Evolutionary conservation across 768 basidiomycete species (phyloP), one percentile per base, ranked within the genome.

Genomic region (Podaxis sp.): DNA sequence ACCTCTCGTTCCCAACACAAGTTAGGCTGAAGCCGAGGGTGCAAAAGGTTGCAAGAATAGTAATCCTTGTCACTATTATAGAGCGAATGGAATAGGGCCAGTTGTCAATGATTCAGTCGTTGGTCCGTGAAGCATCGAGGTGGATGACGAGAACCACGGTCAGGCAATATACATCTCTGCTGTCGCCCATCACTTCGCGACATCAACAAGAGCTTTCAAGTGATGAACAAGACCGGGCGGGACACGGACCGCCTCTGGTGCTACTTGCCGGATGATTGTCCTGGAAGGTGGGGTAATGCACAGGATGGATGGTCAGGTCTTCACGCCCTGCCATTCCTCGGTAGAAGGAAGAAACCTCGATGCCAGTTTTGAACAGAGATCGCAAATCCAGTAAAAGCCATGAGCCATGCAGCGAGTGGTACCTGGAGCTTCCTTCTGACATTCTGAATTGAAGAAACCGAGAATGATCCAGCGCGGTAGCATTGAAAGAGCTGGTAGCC

Each of bases 391-490:
- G 27, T 25, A 16, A 23, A 38, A 38, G 36, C n/a, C 5, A 44
- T 44, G 18, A 23, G 25, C 18, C 10, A 25, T 5, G 18, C 36
- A 54, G 36, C 18, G 37, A 38, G 18, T n/a, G 18, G n/a, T 9
- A n/a, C 18, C n/a, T 38, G 44, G 25, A 25, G n/a, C n/a, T 53
- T 37, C 28, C 35, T 53, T 7, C 9, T 35, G 18, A 7, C 23
- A 4, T 27, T 27, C 21, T 50, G 35, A 10, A 4, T 5, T 28
- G 36, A 32, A 14, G 35, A 36, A 37, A 55, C 59, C 59, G 59
- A 61, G 53, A 53, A 61, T 61, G 53, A 48, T 61, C 59, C 59
- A 61, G 52, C 5, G 11, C 4, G 55, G 44, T 55, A 42, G 37
- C 14, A 44, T 10, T 46, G 27, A 18, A 32, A 46, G 55, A 46